These are phyloP conservation scores for Collybiopsis luxurians DNA, from an alignment of 768 basidiomycete species.

Conservation along the genomic window DNA sequence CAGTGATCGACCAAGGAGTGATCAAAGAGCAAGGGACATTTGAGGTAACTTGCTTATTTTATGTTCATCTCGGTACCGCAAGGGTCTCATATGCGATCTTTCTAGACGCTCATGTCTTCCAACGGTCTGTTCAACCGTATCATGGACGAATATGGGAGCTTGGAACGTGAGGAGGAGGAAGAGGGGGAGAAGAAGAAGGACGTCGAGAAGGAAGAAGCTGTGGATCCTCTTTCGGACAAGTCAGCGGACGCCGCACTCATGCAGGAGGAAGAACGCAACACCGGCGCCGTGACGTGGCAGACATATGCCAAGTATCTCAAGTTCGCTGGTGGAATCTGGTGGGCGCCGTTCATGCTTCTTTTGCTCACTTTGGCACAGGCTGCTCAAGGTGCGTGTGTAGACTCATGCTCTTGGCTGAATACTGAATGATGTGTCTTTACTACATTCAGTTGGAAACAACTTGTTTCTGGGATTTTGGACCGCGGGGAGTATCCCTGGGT, in stretches of 20 bases:
- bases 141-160: slow-evolving; percentile 56
- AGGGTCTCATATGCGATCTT: background rate
- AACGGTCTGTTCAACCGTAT: slow-evolving; percentile 8
- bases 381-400: slow-evolving; percentile 39
- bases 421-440: background rate
- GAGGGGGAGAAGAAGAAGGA: background rate
- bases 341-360: slow-evolving; percentile 44
- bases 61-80: background rate
- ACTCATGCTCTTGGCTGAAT: background rate
- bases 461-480: slow-evolving; percentile 79
- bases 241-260: slow-evolving; percentile 7
- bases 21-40: slow-evolving; percentile 67
- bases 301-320: slow-evolving; percentile 49
- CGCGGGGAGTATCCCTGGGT: slow-evolving; percentile 47
- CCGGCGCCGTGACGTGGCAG: slow-evolving; percentile 47
- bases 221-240: slow-evolving; percentile 11
- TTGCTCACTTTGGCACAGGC: slow-evolving; percentile 48
- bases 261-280: slow-evolving; percentile 49
- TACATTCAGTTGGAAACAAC: slow-evolving; percentile 51
- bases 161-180: slow-evolving; percentile 28
- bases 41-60: slow-evolving; percentile 26
- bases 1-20: slow-evolving; percentile 52
- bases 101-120: slow-evolving; percentile 8
- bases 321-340: slow-evolving; percentile 45
- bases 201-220: background rate